Conservation (phyloP, 257 asterid genomes). For the Ballota nigra region DNA sequence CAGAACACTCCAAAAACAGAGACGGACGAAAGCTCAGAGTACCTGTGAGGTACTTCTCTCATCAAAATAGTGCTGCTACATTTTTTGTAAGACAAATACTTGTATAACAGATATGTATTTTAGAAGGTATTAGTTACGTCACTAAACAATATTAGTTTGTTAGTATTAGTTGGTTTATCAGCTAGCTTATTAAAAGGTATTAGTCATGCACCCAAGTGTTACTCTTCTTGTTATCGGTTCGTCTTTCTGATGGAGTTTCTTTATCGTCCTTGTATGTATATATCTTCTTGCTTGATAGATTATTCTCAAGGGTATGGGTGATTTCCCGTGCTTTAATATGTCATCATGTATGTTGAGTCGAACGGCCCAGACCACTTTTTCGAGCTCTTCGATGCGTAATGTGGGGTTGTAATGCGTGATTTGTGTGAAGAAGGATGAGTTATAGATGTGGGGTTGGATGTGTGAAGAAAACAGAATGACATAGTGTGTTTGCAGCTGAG, state of each 20-base stretch:
- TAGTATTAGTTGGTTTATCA: too few species aligned
- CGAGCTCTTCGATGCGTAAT: not conserved
- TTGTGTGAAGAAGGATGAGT: too few species aligned
- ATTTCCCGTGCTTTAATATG: not conserved
- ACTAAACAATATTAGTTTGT: too few species aligned
- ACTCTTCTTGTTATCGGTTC: not conserved
- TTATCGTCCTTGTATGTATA: constrained; percentile 9
- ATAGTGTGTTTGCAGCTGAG: constrained; percentile 30
- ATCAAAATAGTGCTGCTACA: not conserved
- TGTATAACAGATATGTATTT: too few species aligned
- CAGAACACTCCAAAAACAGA: constrained; percentile 29
- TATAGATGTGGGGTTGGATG: too few species aligned
- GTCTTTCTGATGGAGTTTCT: not conserved
- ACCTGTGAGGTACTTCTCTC: constrained; percentile 22
- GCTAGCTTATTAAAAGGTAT: too few species aligned
- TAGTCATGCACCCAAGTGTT: too few species aligned
- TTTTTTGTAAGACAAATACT: too few species aligned
- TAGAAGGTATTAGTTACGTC: too few species aligned
- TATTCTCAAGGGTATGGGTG: not conserved
- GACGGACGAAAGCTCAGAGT: constrained; percentile 32
- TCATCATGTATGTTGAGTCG: not conserved
- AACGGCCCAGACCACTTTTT: constrained; percentile 6
- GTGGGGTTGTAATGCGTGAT: constrained; percentile 12
- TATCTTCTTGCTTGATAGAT: not conserved
- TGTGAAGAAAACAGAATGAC: constrained; percentile 24